Base-by-base conservation (phyloP, 108 stramenopile species). In the Mayamaea pseudoterrestris region DNA sequence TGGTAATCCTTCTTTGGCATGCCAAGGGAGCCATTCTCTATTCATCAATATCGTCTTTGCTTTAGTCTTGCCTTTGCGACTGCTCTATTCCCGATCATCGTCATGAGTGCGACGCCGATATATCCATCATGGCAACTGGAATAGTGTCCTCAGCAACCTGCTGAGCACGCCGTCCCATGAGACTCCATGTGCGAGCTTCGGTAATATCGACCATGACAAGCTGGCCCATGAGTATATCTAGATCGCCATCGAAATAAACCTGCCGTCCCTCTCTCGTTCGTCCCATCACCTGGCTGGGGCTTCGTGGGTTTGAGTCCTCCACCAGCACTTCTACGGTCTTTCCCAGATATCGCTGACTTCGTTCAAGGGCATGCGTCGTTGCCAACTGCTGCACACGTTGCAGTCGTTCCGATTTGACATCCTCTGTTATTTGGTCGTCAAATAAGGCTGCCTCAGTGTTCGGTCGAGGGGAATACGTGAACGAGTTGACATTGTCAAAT, bases 401-500 rank as follows among this genome's bases (percentile, higher is more conserved):
- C 11, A 95, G 61, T 22, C 93, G 79, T n/a, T 82, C 87, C 8
- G 76, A 63, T 63, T 95, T 90, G 39, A 92, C 83, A 24, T 83
- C 77, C 32, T 89, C 79, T 4, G 79, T 69, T 5, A 93, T 51
- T 60, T 90, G 82, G 24, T 63, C 58, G 17, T 21, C 21, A 66
- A 66, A 76, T 1, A 57, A 17, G 11, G 69, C 74, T 2, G 79
- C 78, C 31, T 69, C 70, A 5, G 74, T 76, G 35, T 67, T 73
- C n/a, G 79, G 75, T 8, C 75, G 44, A 18, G 69, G 69, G 23
- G 59, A 59, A 53, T 74, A 76, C 2, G 74, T 69, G 55, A 68
- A 66, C 0, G 63, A 63, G 23, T 71, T 71, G 43, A 70, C 36
- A 55, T 66, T 67, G 60, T 76, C 74, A 42, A 76, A 76, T 45